Evolutionary conservation across 192 early-diverging fungal species (phyloP), one percentile per base, ranked within the genome.

Genomic region (Coemansia asiatica): DNA sequence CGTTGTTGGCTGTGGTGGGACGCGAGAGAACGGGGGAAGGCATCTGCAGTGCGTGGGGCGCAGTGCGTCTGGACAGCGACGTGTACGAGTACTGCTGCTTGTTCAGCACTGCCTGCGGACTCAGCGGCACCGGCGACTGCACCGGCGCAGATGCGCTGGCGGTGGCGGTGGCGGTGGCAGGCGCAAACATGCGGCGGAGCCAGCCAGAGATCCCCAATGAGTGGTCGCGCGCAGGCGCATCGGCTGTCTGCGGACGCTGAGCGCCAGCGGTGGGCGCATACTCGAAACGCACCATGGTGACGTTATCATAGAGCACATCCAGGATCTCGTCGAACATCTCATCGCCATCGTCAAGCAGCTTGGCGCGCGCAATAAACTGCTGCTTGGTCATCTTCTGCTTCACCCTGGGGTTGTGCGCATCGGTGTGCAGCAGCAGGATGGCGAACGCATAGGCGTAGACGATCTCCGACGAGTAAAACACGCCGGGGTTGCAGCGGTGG

Each of bases 391-490:
- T 94, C 71, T 93, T 93, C 44, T 87, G 85, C 38, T 84, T 83
- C 21, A 93, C 87, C 51, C 85, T 85, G 40, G 90, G 89, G 68
- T 94, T 94, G 75, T 93, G 92, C 9, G 91, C 90, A 69, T 94
- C 93, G 1, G 91, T 92, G 71, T 94, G 91, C 49, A 94, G 85
- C 60, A 94, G 79, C 56, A 94, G 79, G 15, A 94, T 80, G 6
- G 91, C 90, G 75, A 90, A 94, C 8, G 93, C 86, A 31, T 93
- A 74, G 15, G 90, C 83, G 67, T 94, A 91, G 31, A 89, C 86
- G 8, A 84, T 78, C 55, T 93, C 91, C 26, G 83, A 67, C 10
- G 85, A 84, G 35, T 76, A 77, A 50, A 89, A 87, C 44, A 93
- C 64, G 47, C 83, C 83, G 0, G 84, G 77, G 68, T 93, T 93